Evolutionary conservation across 768 basidiomycete genomes (phyloP), one percentile per base, ranked within the genome.

Genomic region (Calocybe indica): DNA sequence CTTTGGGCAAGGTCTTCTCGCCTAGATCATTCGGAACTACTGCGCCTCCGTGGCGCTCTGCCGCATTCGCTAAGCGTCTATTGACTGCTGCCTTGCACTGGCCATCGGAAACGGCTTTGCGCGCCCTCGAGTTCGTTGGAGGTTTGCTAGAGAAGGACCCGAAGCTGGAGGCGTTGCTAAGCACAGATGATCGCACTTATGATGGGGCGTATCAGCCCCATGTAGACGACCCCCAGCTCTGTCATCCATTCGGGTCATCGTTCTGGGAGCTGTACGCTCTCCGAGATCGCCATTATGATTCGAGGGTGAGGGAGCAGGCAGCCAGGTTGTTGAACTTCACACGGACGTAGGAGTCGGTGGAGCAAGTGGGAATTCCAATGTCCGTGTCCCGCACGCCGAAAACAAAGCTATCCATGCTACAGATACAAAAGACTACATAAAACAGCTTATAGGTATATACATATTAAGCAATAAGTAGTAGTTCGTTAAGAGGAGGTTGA

Each of bases 41-140:
- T 15, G 67, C 79, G 28, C 79, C 90, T 22, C 70, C 84, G 52
- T 77, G 83, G 78, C 84, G 92, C 56, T 79, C 85, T 37, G 90
- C 92, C 38, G 92, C 95, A 2, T 98, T 98, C 65, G 78, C 88
- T 46, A 98, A 98, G 68, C 88, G 95, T n/a, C 75, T 98, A 40
- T 73, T 95, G 29, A 76, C 78, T 41, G 83, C 85, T 32, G 79
- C 85, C 5, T 72, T 98, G 36, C 83, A 88, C 59, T 93, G 94
- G 83, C 79, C 93, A 0, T 74, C 89, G 3, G 57, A 65, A 1
- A 71, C 78, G 8, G 80, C 83, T 13, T 67, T 84, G 39, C 82
- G 84, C 30, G 73, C 85, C 13, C 63, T 98, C 35, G 81, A 82
- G 32, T 88, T 96, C 54, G 82, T 94, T 6, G 69, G 70, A 34